Base-by-base conservation (phyloP, 192 early-diverging fungal species). In the Rhizophagus sp. region DNA sequence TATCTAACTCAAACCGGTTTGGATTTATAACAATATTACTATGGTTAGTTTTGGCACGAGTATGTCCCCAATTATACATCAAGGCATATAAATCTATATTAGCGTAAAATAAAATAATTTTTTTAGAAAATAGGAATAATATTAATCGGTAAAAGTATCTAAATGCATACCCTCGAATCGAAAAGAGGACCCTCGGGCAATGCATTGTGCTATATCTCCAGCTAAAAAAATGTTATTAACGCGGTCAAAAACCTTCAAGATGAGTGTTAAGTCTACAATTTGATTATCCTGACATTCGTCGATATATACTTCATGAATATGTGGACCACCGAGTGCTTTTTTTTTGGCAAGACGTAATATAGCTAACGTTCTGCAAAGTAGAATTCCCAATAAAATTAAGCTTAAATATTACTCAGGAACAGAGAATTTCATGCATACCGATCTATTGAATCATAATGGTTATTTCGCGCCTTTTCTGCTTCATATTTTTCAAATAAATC, bases 281-380 rank as follows among this genome's bases (percentile, higher is more conserved):
- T 64, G n/a, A 19, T 76, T 76, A 30, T 76, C 74, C 2, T 76
- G 74, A 39, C 62, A 78, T 66, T 78, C 76, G 41, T 78, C 76
- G 30, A 78, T 78, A 52, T 78, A 78, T 19, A 78, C 39, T 78
- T 78, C 62, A 50, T 78, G 63, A 67, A 78, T 78, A 50, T 68
- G 64, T 25, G 39, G 39, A 1, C 64, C 63, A 34, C n/a, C 62
- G 50, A 78, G 76, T 68, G 76, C 0, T 6, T 49, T 50, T 39
- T 6, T 50, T 52, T 67, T 78, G 17, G 39, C 63, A 62, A 44
- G 34, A 78, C 76, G 76, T 30, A 78, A 78, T 25, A 78, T 66
- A 17, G 76, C 62, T 11, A 41, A 13, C 6, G 76, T 78, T 22
- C 76, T 78, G 66, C 34, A 6, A 61, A 66, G 10, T 41, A 27